phyloP scores from a whole-genome alignment of 768 basidiomycete genomes.

The Termitomyces sp. region DNA sequence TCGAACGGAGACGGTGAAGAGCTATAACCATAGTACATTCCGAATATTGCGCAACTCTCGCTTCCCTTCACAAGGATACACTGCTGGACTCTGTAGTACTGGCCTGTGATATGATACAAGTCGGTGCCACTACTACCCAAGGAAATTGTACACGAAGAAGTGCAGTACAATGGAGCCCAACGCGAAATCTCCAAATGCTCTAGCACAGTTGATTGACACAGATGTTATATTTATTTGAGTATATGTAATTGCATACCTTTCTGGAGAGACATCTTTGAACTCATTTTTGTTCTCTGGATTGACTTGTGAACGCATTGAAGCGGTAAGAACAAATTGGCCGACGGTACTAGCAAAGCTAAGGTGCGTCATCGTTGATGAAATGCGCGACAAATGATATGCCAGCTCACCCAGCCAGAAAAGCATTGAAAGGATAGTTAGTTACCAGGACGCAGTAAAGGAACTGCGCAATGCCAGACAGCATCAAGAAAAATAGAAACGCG shows the following conservation, averaged over 20 bases:
- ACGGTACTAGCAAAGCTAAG: conserved; percentile 88
- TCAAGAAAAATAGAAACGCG: conserved; percentile 84
- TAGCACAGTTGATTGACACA: conserved; percentile 24
- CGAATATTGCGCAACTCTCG: not conserved
- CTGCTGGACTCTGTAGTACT: not conserved
- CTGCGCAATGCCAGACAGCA: conserved; percentile 85
- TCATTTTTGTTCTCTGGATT: conserved; percentile 77
- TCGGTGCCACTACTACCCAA: conserved; percentile 50
- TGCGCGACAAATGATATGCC: not conserved
- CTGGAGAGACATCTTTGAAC: conserved; percentile 91
- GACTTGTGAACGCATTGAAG: conserved; percentile 87
- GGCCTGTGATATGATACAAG: conserved; percentile 11
- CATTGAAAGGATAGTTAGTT: conserved; percentile 95
- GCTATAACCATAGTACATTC: not conserved
- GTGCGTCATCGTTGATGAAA: not conserved
- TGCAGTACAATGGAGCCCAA: conserved; percentile 93
- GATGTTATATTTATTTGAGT: not conserved
- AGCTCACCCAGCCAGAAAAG: conserved; percentile 90
- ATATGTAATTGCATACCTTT: conserved; percentile 54
- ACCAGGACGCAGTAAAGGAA: conserved; percentile 90
- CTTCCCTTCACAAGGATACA: not conserved
- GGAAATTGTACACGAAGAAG: conserved; percentile 98
- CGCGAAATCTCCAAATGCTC: conserved; percentile 96
- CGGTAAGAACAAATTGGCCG: conserved; percentile 94
- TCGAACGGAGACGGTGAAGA: conserved; percentile 51